These are phyloP conservation scores for Aspergillus avenaceus DNA, from an alignment of 495 filamentous ascomycete species.

Conservation along the genomic window DNA sequence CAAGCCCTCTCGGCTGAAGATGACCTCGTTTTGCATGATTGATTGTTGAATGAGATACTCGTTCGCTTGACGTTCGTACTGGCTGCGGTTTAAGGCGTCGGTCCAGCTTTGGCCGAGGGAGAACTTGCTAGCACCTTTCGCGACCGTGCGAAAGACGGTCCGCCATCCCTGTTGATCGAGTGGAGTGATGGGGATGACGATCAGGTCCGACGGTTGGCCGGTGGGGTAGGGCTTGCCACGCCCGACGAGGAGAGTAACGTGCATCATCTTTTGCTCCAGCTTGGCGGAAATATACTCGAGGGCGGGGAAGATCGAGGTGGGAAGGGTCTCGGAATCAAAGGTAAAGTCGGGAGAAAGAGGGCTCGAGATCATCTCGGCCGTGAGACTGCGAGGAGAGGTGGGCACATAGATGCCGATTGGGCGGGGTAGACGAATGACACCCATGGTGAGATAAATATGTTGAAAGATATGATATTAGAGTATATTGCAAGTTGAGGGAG, in stretches of 20 bases:
- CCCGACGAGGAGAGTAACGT: slow-evolving; percentile 45
- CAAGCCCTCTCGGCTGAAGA: slow-evolving; percentile 67
- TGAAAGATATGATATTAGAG: neutral
- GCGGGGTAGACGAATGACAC: slow-evolving; percentile 40
- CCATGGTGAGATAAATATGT: slow-evolving; percentile 26
- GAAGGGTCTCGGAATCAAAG: slow-evolving; percentile 39
- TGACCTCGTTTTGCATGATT: slow-evolving; percentile 61
- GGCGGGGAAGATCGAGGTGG: slow-evolving; percentile 40
- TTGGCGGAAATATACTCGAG: slow-evolving; percentile 48
- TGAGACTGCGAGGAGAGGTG: slow-evolving; percentile 33
- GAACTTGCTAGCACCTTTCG: slow-evolving; percentile 42
- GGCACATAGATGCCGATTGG: slow-evolving; percentile 39
- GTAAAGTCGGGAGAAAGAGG: slow-evolving; percentile 42
- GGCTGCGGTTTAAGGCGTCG: slow-evolving; percentile 33
- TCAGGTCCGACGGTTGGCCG: slow-evolving; percentile 37
- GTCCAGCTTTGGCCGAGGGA: slow-evolving; percentile 42
- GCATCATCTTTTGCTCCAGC: slow-evolving; percentile 41
- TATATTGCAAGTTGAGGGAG: neutral
- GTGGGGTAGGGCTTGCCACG: slow-evolving; percentile 44
- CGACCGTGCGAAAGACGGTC: slow-evolving; percentile 35
- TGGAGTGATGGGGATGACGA: slow-evolving; percentile 41
- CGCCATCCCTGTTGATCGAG: slow-evolving; percentile 35
- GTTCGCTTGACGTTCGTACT: slow-evolving; percentile 34
- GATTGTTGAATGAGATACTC: slow-evolving; percentile 60
- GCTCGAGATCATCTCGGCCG: slow-evolving; percentile 41